Evolutionary conservation across 495 filamentous ascomycete species (phyloP).

Genomic region (Neurospora hispaniola): DNA sequence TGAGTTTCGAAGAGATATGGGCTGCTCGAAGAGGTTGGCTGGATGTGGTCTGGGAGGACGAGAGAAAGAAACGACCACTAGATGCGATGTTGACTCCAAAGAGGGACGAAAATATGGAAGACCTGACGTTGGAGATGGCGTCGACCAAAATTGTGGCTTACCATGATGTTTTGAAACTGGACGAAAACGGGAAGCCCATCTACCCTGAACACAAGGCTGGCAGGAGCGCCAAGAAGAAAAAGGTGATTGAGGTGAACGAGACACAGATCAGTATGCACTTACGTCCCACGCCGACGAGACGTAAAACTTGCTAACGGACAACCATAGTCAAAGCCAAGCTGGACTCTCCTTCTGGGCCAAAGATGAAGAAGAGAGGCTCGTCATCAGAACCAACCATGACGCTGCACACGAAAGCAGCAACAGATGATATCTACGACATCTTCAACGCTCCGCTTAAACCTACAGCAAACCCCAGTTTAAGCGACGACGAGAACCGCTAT

Average conservation of each 20-base stretch:
- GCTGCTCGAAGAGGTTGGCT: constrained; percentile 74
- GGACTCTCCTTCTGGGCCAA: constrained; percentile 72
- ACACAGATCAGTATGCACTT: constrained; percentile 66
- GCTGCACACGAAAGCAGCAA: constrained; percentile 86
- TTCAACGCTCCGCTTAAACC: constrained; percentile 82
- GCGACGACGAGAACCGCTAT: constrained; percentile 55
- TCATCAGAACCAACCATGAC: constrained; percentile 85
- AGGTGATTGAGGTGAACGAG: constrained; percentile 67
- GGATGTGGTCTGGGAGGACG: constrained; percentile 55
- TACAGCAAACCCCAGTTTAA: constrained; percentile 31
- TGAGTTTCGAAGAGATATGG: constrained; percentile 84
- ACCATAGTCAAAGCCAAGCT: constrained; percentile 77
- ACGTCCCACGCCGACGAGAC: neutral
- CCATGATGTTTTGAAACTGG: constrained; percentile 32
- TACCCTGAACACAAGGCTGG: constrained; percentile 19
- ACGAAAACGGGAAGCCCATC: constrained; percentile 41
- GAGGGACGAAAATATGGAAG: constrained; percentile 13
- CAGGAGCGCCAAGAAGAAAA: constrained; percentile 44
- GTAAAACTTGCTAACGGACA: constrained; percentile 8
- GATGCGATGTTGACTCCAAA: neutral
- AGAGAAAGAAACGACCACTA: constrained; percentile 13
- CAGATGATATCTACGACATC: constrained; percentile 92
- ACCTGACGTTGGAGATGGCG: constrained; percentile 13
- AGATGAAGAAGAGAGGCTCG: constrained; percentile 54
- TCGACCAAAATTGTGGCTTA: constrained; percentile 34